Base-by-base conservation (phyloP, 768 basidiomycete genomes). In the Lentinus tigrinus region DNA sequence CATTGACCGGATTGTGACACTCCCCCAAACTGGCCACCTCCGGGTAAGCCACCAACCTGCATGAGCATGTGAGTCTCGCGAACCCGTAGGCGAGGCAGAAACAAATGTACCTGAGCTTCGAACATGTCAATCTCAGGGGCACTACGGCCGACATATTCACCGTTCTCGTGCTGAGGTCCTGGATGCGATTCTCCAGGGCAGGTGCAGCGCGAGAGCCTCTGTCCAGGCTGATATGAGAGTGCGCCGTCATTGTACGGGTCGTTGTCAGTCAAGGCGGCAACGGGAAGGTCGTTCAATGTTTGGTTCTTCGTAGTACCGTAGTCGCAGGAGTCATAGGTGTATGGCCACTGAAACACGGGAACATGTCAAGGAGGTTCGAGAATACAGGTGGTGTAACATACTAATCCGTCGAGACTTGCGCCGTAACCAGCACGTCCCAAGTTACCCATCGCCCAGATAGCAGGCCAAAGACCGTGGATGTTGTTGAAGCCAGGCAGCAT, bases 51-150 rank as follows among this genome's bases (percentile, higher is more conserved):
- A 8, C 40, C 40, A 42, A 42, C 19, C 40, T 42, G 21, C 42
- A 80, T 68, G 72, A 94, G 93, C 65, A 83, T 80, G 65, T 95
- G 93, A 2, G 91, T 91, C 2, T 87, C 88, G 61, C 86, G 77
- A 38, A 83, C 91, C 67, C 73, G 63, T 63, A 81, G 78, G 3
- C 72, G 55, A 52, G 49, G 57, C n/a, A 27, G 78, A 42, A 17
- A 6, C 27, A 17, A n/a, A n/a, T n/a, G n/a, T 31, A 85, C 87
- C 73, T 86, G 84, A 9, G 93, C 88, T 75, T 95, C 93, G 67
- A 95, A 85, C 28, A 93, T 77, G 76, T 95, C 93, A 42, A 95
- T 94, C 73, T 95, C 93, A 2, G 93, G 93, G 6, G 93, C 90
- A 24, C 87, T 70, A 47, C 93, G 83, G 10, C 93, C 93, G 21